Evolutionary conservation across 768 basidiomycete genomes (phyloP).

Genomic region (Hortiboletus flavorubellus): DNA sequence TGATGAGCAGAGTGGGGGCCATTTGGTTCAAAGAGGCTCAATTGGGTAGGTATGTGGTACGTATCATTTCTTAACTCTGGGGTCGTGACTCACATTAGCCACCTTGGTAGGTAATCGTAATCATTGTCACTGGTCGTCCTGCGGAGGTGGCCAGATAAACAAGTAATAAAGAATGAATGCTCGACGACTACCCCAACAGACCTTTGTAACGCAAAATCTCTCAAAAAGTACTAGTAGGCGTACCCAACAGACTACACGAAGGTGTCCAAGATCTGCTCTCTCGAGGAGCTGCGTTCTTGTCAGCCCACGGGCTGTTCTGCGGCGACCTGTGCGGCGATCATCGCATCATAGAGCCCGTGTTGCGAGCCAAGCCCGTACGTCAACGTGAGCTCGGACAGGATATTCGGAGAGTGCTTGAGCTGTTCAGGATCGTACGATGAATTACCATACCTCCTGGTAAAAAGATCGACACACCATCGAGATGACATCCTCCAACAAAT

Average conservation of each 20-base stretch:
- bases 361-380: slow-evolving; percentile 84
- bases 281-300: neutral
- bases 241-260: neutral
- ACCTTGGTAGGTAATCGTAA: no score
- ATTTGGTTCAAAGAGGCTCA: no score
- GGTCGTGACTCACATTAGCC: no score
- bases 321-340: slow-evolving; percentile 37
- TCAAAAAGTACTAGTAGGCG: neutral
- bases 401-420: slow-evolving; percentile 56
- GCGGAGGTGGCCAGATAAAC: no score
- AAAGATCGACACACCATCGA: slow-evolving; percentile 53
- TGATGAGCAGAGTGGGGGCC: no score
- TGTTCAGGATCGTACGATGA: slow-evolving; percentile 33
- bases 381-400: slow-evolving; percentile 70
- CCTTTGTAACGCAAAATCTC: no score
- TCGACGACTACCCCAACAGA: no score
- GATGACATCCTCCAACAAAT: slow-evolving; percentile 90
- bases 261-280: neutral
- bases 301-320: neutral
- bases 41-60: no score
- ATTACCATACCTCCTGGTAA: no score
- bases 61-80: no score
- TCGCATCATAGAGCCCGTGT: slow-evolving; percentile 59
- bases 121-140: no score
- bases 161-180: no score